Conservation (phyloP, 495 filamentous ascomycete genomes). For the Lasiosphaeriaceae sp. region DNA sequence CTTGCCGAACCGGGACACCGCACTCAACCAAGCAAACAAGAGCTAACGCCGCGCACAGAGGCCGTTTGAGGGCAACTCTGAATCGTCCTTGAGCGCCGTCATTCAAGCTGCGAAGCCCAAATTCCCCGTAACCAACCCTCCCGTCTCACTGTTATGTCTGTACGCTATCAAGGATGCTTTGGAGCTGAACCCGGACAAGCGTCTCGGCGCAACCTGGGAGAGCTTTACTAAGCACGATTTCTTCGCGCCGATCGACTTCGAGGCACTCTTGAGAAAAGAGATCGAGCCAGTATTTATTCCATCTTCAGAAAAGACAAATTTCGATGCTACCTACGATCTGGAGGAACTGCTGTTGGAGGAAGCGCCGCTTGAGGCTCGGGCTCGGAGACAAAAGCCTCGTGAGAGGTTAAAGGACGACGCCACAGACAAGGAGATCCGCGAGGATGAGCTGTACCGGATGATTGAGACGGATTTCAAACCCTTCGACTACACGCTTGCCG, state of each 20-base stretch:
- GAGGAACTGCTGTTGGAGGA: slow-evolving; percentile 94
- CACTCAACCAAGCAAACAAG: slow-evolving; percentile 20
- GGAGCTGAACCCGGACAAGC: slow-evolving; percentile 71
- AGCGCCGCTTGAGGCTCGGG: slow-evolving; percentile 88
- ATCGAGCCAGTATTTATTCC: slow-evolving; percentile 88
- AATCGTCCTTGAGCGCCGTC: slow-evolving; percentile 71
- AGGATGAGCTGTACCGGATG: slow-evolving; percentile 89
- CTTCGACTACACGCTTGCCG: slow-evolving; percentile 85
- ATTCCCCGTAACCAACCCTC: slow-evolving; percentile 84
- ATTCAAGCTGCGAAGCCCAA: slow-evolving; percentile 81
- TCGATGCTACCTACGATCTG: slow-evolving; percentile 96
- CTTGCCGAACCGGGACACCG: neutral
- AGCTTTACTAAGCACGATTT: slow-evolving; percentile 84
- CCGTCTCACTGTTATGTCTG: slow-evolving; percentile 79
- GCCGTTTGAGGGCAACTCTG: slow-evolving; percentile 85
- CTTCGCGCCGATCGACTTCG: slow-evolving; percentile 84
- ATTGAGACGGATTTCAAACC: slow-evolving; percentile 94
- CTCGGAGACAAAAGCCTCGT: slow-evolving; percentile 87
- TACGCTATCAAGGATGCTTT: slow-evolving; percentile 80
- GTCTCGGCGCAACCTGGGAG: slow-evolving; percentile 78
- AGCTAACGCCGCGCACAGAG: slow-evolving; percentile 49
- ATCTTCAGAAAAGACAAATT: slow-evolving; percentile 96
- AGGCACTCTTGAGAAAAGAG: slow-evolving; percentile 79
- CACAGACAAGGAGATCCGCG: slow-evolving; percentile 89
- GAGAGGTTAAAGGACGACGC: slow-evolving; percentile 90